phyloP scores from a whole-genome alignment of 2,329 filamentous ascomycete species.

The Talaromyces sp. region DNA sequence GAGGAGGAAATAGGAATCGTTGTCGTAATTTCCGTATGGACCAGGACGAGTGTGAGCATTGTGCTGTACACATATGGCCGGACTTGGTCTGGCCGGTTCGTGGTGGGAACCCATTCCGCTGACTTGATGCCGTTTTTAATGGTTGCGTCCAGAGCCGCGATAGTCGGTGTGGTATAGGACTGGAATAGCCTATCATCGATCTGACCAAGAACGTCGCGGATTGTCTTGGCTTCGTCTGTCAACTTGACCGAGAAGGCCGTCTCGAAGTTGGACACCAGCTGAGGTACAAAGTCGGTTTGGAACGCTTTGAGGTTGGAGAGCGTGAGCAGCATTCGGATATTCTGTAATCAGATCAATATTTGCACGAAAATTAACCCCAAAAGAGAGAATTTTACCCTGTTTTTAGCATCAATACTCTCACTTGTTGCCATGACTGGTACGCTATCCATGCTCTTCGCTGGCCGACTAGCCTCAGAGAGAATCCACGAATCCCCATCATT shows the following conservation, averaged over 20 bases:
- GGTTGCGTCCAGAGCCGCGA: conserved; percentile 61
- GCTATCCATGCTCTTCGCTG: conserved; percentile 25
- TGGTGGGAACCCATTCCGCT: conserved; percentile 63
- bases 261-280: conserved; percentile 88
- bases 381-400: conserved; percentile 40
- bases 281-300: conserved; percentile 74
- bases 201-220: conserved; percentile 82
- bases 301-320: conserved; percentile 86
- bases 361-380: conserved; percentile 12
- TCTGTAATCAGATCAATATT: conserved; percentile 46
- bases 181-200: conserved; percentile 90
- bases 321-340: conserved; percentile 88
- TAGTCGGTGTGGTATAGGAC: conserved; percentile 77
- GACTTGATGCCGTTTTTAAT: conserved; percentile 68
- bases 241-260: conserved; percentile 90
- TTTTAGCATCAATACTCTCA: conserved; percentile 49
- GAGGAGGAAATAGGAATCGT: conserved; percentile 60
- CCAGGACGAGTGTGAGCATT: conserved; percentile 77
- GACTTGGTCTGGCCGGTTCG: conserved; percentile 62
- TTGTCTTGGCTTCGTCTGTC: conserved; percentile 86
- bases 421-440: conserved; percentile 39
- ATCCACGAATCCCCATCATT: conserved; percentile 52
- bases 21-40: conserved; percentile 84
- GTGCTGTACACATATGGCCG: conserved; percentile 85
- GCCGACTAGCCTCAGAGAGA: conserved; percentile 35